Base-by-base conservation (phyloP, 176 grass and related monocot species). In the Carex kokanica region DNA sequence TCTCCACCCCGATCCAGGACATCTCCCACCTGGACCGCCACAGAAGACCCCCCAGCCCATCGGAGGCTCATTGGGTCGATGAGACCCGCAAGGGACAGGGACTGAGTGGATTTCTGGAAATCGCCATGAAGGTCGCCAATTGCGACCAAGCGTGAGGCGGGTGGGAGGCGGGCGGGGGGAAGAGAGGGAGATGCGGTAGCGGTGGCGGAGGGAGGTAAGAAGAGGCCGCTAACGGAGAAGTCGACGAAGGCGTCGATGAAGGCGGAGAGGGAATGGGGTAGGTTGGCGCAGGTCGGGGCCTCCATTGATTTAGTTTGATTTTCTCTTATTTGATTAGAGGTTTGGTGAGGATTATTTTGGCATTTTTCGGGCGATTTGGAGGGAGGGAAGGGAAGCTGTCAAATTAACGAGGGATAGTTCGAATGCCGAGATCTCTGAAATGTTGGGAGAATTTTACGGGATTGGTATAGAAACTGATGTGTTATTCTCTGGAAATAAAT, bases 61-160 rank as follows among this genome's bases (percentile, higher is more conserved):
- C 84, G 74, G 13, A 87, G 38, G 16, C 83, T 62, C 8, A 5
- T 5, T 14, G 64, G 20, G 13, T 87, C 78, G 3, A 88, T 8
- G 18, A 97, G 83, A 18, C 94, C 94, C 0, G 92, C 92, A 60
- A 97, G 94, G 40, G 90, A 91, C 79, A 97, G 80, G 3, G 92
- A 90, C 84, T 91, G 69, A 75, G 92, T 85, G 34, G 95, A 81
- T 75, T 98, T 98, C 72, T 74, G 83, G 78, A 94, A 89, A 83
- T 98, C 95, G 0, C 95, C 95, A 64, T 98, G 95, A 64, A 98
- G 89, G 83, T 98, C 95, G 0, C 95, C 95, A 72, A 98, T 87
- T 74, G 92, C 92, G 45, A 94, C 90, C 79, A 98, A 88, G 21
- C 95, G 95, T 20, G 83, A 67, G 17, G 92, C 78, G 29, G 92